These are phyloP conservation scores for Pythium sukuiense DNA, from an alignment of 352 stramenopile species.

Conservation along the genomic window DNA sequence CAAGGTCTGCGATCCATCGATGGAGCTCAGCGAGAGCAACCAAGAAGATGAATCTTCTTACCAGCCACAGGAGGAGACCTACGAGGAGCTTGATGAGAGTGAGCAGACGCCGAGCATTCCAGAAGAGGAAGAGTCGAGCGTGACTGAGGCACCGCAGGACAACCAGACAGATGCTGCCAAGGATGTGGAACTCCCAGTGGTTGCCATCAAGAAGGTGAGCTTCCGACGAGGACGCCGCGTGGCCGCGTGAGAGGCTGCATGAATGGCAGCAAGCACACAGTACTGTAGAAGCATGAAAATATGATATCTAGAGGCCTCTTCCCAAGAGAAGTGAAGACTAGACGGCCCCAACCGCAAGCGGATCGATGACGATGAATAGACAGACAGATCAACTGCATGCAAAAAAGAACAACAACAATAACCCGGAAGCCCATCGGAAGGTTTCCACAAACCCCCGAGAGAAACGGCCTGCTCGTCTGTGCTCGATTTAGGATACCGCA, in stretches of 20 bases:
- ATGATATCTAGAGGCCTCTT: constrained; percentile 9
- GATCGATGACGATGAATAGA: neutral
- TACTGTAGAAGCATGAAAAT: neutral
- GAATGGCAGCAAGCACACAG: neutral
- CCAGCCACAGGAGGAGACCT: neutral
- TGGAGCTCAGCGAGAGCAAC: neutral
- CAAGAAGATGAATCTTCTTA: neutral
- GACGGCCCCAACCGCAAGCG: neutral
- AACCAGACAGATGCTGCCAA: neutral
- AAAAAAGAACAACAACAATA: constrained; percentile 7
- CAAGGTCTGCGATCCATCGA: constrained; percentile 11
- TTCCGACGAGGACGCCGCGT: constrained; percentile 20
- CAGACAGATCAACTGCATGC: neutral
- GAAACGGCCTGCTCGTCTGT: neutral
- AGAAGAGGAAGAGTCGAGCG: neutral
- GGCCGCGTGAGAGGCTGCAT: neutral
- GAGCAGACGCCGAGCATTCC: neutral
- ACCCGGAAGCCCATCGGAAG: constrained; percentile 8
- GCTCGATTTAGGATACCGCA: neutral
- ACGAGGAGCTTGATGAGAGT: constrained; percentile 4
- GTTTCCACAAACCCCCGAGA: constrained; percentile 1
- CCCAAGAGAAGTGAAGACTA: constrained; percentile 6
- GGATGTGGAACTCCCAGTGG: constrained; percentile 1
- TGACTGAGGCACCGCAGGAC: neutral
- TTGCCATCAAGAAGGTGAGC: constrained; percentile 14